phyloP scores from a whole-genome alignment of 2,329 filamentous ascomycete species.

The Cercospora beticola region DNA sequence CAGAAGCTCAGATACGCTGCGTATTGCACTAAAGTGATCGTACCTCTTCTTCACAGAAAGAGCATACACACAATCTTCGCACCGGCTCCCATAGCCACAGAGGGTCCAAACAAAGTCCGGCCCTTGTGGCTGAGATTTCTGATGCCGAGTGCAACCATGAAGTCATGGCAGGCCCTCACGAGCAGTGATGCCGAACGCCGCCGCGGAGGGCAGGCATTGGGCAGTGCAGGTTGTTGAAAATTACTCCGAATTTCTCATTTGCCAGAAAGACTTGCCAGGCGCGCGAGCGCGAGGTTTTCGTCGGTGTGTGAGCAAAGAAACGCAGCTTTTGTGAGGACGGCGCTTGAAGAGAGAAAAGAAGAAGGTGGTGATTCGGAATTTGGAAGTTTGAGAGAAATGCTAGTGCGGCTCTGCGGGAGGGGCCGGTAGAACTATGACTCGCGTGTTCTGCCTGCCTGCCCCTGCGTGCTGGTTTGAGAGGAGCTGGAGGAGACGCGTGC shows the following conservation, averaged over 20 bases:
- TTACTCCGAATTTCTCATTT: conserved; percentile 99
- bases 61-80: conserved; percentile 80
- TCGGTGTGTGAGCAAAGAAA: conserved; percentile 89
- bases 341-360: conserved; percentile 56
- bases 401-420: conserved; percentile 3
- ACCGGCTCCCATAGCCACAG: conserved; percentile 79
- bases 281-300: conserved; percentile 27
- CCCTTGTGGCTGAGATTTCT: conserved; percentile 70
- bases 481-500: not conserved
- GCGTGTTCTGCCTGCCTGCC: not conserved
- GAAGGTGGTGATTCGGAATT: conserved; percentile 12
- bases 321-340: conserved; percentile 87
- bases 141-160: conserved; percentile 85
- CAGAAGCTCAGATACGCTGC: conserved; percentile 64
- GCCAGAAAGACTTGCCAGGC: conserved; percentile 47
- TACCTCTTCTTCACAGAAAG: not conserved
- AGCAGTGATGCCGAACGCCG: conserved; percentile 59
- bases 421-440: conserved; percentile 13
- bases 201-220: conserved; percentile 21
- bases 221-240: conserved; percentile 61
- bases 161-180: conserved; percentile 83
- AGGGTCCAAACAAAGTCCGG: conserved; percentile 23
- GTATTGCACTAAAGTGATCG: conserved; percentile 86
- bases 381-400: conserved; percentile 5
- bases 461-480: not conserved